Conservation (phyloP, 2,329 filamentous ascomycete genomes). For the Trichoderma sp. region DNA sequence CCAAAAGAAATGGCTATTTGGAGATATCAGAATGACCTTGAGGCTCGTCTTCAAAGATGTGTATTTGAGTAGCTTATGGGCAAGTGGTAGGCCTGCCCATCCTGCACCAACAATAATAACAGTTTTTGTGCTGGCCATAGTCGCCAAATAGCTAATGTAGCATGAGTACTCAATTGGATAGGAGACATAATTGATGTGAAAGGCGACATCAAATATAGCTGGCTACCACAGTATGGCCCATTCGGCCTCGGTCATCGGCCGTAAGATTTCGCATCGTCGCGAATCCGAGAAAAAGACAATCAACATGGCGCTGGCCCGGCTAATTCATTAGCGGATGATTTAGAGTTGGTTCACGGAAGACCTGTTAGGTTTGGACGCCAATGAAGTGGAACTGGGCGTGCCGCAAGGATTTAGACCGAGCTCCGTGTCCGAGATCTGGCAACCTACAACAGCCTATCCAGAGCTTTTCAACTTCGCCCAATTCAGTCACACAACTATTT, state of each 20-base stretch:
- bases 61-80: constrained; percentile 55
- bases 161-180: not conserved
- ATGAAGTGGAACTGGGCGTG: not conserved
- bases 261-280: not conserved
- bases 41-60: constrained; percentile 45
- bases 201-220: not conserved
- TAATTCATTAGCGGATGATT: not conserved
- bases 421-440: constrained; percentile 33
- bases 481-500: not conserved
- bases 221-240: not conserved
- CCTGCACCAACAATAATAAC: constrained; percentile 56
- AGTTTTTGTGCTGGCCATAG: constrained; percentile 41
- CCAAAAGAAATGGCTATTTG: constrained; percentile 59
- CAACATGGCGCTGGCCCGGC: not conserved
- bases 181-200: not conserved
- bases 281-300: not conserved
- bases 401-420: constrained; percentile 31
- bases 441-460: not conserved
- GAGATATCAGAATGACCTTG: constrained; percentile 55
- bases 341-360: not conserved
- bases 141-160: not conserved
- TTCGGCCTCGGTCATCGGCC: not conserved
- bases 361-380: not conserved
- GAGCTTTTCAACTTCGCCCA: not conserved
- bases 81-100: constrained; percentile 52